Base-by-base conservation (phyloP, 2,329 filamentous ascomycete species). In the Tetracladium maxilliforme region DNA sequence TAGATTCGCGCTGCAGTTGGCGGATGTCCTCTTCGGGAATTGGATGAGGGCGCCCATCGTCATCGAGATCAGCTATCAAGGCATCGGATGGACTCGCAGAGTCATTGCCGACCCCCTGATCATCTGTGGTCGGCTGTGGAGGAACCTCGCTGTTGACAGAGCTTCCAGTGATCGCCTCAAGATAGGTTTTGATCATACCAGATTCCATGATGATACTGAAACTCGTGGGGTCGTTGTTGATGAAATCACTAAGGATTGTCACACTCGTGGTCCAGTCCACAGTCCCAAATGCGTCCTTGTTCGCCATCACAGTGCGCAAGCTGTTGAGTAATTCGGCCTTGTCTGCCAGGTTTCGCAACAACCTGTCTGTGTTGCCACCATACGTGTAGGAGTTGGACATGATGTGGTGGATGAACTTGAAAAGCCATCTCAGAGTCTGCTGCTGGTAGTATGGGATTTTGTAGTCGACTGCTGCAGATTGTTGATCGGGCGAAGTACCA, bases 181-280 rank as follows among this genome's bases (percentile, higher is more conserved):
- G 61, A 30, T 94, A 78, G 25, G 74, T 81, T 44, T 78, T 78
- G 41, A 90, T 86, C 38, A 98, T 65, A 13, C 84, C 84, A 25
- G 90, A 87, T 52, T 99, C 90, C 10, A 82, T 83, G 35, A 99
- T 90, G 14, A 93, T 83, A 15, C 83, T 78, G 47, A 93, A 98
- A 48, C 90, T 98, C 1, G 90, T 98, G 1, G 90, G 90, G 42
- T 98, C 90, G 44, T 95, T 94, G 52, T 99, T 92, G 40, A 99
- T 92, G 49, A 98, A 98, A 39, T 83, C 87, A 43, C 82, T 90
- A 25, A 98, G 59, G 29, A 94, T 87, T 27, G 77, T 86, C 33
- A 93, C 82, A 6, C 84, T 79, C 45, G 86, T 86, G 24, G 84
- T 93, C 90, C 90, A 99, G 5, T 95, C 83, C 30, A 90, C 77